Percentiles rank a stretch among this genome's conserved stretches.
Evolutionary conservation across 75 land plant genomes (phyloP).

Genomic region (Isoetes taiwanensis): DNA sequence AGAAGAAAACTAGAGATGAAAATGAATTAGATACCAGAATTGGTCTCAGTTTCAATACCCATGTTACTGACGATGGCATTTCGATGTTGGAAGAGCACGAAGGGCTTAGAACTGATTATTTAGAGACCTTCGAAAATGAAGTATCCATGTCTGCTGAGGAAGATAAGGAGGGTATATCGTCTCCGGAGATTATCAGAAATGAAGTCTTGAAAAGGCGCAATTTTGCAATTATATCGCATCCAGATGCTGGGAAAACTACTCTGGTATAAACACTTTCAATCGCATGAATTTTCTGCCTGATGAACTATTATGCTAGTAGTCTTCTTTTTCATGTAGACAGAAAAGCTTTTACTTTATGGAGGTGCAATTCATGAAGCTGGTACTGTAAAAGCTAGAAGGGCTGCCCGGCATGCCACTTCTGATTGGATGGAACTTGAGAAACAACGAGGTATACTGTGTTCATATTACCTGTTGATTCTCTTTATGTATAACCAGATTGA

Average conservation of each 20-base stretch:
- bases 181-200: too few relatives aligned
- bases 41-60: too few relatives aligned
- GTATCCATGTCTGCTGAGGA: too few relatives aligned
- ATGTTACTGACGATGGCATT: too few relatives aligned
- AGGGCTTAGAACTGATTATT: too few relatives aligned
- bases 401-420: constrained; percentile 37
- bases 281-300: not conserved
- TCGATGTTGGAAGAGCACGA: too few relatives aligned
- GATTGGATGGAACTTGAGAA: constrained; percentile 50
- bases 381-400: constrained; percentile 39
- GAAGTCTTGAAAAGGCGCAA: constrained; percentile 33
- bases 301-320: not conserved
- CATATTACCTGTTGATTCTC: not conserved
- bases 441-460: constrained; percentile 25
- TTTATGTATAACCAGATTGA: too few relatives aligned
- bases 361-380: constrained; percentile 49
- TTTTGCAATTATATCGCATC: constrained; percentile 43
- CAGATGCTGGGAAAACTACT: constrained; percentile 44
- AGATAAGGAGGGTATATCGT: too few relatives aligned
- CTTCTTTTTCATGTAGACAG: constrained; percentile 19
- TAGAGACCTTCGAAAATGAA: too few relatives aligned
- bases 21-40: too few relatives aligned
- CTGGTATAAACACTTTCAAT: constrained; percentile 26
- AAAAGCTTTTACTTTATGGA: constrained; percentile 40
- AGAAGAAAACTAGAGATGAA: too few relatives aligned